Evolutionary conservation across 2,329 filamentous ascomycete genomes (phyloP), one percentile per base, ranked within the genome.

Genomic region (Plenodomus biglobosus): DNA sequence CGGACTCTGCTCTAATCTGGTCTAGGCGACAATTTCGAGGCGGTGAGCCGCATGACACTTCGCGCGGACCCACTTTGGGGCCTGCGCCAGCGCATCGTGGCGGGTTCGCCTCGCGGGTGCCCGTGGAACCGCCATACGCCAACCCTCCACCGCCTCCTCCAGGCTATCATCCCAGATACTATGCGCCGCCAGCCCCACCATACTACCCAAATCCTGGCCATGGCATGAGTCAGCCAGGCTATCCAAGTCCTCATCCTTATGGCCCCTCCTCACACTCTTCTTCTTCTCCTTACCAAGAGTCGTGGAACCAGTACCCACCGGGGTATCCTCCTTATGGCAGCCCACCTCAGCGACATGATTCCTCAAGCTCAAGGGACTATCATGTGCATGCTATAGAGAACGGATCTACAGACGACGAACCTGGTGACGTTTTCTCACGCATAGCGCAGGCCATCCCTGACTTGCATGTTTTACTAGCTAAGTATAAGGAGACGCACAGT

Each of bases 91-190:
- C 64, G 46, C 48, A 56, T 40, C 63, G 64, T 46, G 54, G 61
- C 48, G 38, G 62, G 40, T 72, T 70, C 52, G 68, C 69, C 46
- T 69, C 66, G 46, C 63, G 68, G 48, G 67, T 71, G 34, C 69
- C 69, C 51, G 50, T 58, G 20, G 68, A 72, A 48, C 52, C 55
- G 39, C 55, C 63, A 49, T 71, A 71, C 56, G 52, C 58, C 73
- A 80, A 58, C 80, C 84, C 54, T 92, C 78, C 66, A 91, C 84
- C 80, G 91, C 86, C 69, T 84, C 80, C 75, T 90, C 58, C 65
- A 22, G 62, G 64, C 19, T 72, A 73, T 52, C 68, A 70, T 56
- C 68, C 64, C 22, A 59, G 68, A 40, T 70, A 70, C 55, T 71
- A 70, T 53, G 62, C 60, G 42, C 64, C 68, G 11, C 48, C 61